phyloP scores from a whole-genome alignment of 106 monocot species.

The Alisma plantagoaquatica region DNA sequence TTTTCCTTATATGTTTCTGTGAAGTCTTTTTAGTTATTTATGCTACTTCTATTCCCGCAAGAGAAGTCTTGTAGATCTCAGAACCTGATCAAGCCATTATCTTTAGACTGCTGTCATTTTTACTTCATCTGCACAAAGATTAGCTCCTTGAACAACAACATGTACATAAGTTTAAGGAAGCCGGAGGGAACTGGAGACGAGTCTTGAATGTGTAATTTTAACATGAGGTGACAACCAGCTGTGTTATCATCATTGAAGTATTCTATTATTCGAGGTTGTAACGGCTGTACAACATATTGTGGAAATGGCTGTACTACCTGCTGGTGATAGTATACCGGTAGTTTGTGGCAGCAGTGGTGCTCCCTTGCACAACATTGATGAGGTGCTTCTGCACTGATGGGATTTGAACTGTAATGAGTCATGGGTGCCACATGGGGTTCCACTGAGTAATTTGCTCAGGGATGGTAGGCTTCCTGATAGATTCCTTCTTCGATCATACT shows the following conservation, averaged over 20 bases:
- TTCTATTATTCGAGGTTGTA: slow-evolving; percentile 32
- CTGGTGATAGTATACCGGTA: slow-evolving; percentile 6
- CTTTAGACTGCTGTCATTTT: neutral
- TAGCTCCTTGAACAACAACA: neutral
- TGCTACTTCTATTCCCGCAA: neutral
- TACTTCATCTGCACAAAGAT: neutral
- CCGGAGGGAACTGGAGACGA: neutral
- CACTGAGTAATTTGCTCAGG: slow-evolving; percentile 22
- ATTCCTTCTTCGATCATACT: no score
- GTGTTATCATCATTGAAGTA: slow-evolving; percentile 93
- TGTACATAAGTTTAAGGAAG: no score
- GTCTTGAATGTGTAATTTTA: slow-evolving; percentile 4
- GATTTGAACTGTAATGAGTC: slow-evolving; percentile 18
- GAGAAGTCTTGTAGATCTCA: neutral
- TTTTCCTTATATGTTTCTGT: no score
- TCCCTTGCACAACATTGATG: slow-evolving; percentile 16
- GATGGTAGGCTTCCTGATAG: neutral
- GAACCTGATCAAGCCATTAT: neutral
- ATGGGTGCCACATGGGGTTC: slow-evolving; percentile 20
- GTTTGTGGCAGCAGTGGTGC: slow-evolving; percentile 14
- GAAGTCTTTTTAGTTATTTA: no score
- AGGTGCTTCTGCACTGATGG: slow-evolving; percentile 1
- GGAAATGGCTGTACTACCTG: slow-evolving; percentile 11
- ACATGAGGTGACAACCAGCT: slow-evolving; percentile 66
- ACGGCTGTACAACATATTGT: no score